Evolutionary conservation across 148 eudicot species (phyloP).

Genomic region (Pouteria glomerata): DNA sequence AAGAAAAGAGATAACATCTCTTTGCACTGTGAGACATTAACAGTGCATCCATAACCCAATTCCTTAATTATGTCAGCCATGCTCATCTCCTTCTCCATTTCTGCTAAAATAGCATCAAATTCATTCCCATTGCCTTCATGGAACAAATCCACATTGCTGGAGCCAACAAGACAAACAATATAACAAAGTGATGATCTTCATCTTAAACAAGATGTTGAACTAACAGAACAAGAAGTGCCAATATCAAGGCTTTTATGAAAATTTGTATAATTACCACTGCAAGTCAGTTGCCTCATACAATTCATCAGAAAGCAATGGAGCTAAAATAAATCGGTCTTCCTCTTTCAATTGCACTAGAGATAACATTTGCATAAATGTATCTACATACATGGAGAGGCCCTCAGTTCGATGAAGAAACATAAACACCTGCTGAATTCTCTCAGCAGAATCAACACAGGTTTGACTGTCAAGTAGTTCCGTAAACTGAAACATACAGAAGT

Average conservation of each 20-base stretch:
- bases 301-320: slow-evolving; percentile 62
- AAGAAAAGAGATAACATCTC: slow-evolving; percentile 62
- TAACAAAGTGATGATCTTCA: neutral
- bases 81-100: slow-evolving; percentile 85
- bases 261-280: slow-evolving; percentile 46
- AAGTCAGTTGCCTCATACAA: slow-evolving; percentile 41
- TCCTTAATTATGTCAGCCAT: slow-evolving; percentile 85
- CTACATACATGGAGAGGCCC: slow-evolving; percentile 73
- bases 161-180: slow-evolving; percentile 5
- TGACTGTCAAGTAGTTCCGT: slow-evolving; percentile 53
- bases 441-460: slow-evolving; percentile 38
- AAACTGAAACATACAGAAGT: slow-evolving; percentile 74
- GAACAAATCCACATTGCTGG: slow-evolving; percentile 59
- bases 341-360: slow-evolving; percentile 52
- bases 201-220: neutral
- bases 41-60: slow-evolving; percentile 87
- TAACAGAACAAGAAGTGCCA: neutral
- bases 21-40: slow-evolving; percentile 70
- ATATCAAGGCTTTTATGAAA: neutral
- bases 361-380: slow-evolving; percentile 72
- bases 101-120: slow-evolving; percentile 73
- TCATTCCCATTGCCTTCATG: slow-evolving; percentile 55
- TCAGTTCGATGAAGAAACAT: slow-evolving; percentile 79
- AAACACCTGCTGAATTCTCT: slow-evolving; percentile 64
- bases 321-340: slow-evolving; percentile 43